Evolutionary conservation across 2,329 filamentous ascomycete species (phyloP), one percentile per base, ranked within the genome.

Genomic region (Tolypocladium sp.): DNA sequence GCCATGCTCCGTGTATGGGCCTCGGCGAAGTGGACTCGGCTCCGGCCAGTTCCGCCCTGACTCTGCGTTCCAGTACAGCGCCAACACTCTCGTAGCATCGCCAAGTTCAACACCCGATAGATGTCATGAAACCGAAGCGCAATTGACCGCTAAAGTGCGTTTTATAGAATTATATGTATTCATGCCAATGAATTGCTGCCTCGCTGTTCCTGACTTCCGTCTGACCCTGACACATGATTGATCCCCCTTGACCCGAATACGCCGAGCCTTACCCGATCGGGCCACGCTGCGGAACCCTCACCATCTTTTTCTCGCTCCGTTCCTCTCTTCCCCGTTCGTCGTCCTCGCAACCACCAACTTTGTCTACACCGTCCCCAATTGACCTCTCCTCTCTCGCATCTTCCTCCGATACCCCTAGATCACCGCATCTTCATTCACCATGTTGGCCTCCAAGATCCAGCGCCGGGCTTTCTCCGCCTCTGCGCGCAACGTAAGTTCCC

Each of bases 401-500:
- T 64, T 59, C 59, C 60, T 41, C 62, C 56, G 59, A 63, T 61
- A 64, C 62, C 59, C 60, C 60, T 59, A 52, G 51, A 52, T 60
- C 60, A 61, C 59, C 57, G 58, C 62, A 60, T 60, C 63, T 42
- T 61, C 66, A 63, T 63, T 67, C 72, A 75, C 62, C 63, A 92
- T 95, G 91, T 93, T 93, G 76, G 84, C 84, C 74, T 82, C 84
- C 66, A 80, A 73, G 67, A 79, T 88, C 76, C 89, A 91, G 82
- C 84, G 86, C 78, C 86, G 90, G 73, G 88, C 89, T 74, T 92
- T 92, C 80, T 91, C 90, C 73, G 88, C 84, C 73, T 88, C 89
- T 72, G 87, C 89, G 70, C 82, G 86, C 77, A 83, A 91, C 79
- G 89, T 92, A 78, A 76, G 83, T 76, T 59, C 42, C 60, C 57